A percentile compares a stretch with the other conserved stretches of the same genome.
phyloP scores from a whole-genome alignment of 2,329 filamentous ascomycete species.

The Neospermospora avenae region DNA sequence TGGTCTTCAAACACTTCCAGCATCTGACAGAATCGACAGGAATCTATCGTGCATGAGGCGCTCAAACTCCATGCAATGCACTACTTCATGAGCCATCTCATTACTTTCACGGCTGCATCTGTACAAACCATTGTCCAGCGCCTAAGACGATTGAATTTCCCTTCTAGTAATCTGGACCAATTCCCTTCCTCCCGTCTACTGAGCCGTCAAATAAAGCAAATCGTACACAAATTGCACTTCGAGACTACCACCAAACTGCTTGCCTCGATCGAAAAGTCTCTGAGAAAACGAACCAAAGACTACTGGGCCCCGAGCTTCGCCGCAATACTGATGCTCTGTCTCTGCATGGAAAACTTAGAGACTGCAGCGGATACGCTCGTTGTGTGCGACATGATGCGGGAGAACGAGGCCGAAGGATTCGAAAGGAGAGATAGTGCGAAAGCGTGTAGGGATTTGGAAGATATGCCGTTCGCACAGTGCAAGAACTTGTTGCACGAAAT shows the following conservation, averaged over 20 bases:
- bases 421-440: slow-evolving; percentile 17
- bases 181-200: slow-evolving; percentile 27
- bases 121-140: slow-evolving; percentile 12
- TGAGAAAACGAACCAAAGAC: slow-evolving; percentile 22
- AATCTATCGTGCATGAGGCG: slow-evolving; percentile 19
- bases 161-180: slow-evolving; percentile 6
- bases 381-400: slow-evolving; percentile 20
- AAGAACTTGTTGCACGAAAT: slow-evolving; percentile 29
- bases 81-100: slow-evolving; percentile 26
- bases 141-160: slow-evolving; percentile 4
- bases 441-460: slow-evolving; percentile 21
- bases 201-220: slow-evolving; percentile 27
- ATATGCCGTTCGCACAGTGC: slow-evolving; percentile 22
- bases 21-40: slow-evolving; percentile 5
- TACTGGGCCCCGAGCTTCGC: slow-evolving; percentile 28
- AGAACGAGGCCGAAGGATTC: slow-evolving; percentile 11
- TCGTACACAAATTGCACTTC: slow-evolving; percentile 24
- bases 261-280: slow-evolving; percentile 23
- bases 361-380: slow-evolving; percentile 25
- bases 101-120: slow-evolving; percentile 25
- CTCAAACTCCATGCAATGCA: slow-evolving; percentile 30
- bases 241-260: slow-evolving; percentile 23
- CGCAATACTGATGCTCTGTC: slow-evolving; percentile 25
- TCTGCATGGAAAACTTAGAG: slow-evolving; percentile 28
- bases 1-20: not conserved